Evolutionary conservation across 768 basidiomycete species (phyloP).

Genomic region (Pholiota molesta): DNA sequence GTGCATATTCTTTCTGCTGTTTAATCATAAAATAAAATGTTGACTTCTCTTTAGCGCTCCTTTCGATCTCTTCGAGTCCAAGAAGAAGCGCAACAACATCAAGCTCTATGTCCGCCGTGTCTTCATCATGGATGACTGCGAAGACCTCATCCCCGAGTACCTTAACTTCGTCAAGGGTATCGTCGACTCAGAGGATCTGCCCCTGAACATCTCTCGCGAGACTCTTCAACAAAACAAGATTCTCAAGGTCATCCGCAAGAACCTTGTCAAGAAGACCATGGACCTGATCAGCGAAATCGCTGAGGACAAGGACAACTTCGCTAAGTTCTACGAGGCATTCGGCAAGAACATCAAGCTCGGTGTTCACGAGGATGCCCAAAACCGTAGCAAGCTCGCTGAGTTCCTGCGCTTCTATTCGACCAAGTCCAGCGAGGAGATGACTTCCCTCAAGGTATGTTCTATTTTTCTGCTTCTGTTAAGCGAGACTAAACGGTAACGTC

Average conservation of each 20-base stretch:
- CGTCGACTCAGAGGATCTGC: slow-evolving; percentile 99
- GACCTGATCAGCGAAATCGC: slow-evolving; percentile 95
- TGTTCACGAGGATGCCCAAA: slow-evolving; percentile 98
- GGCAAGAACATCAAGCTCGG: slow-evolving; percentile 99
- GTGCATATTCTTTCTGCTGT: slow-evolving; percentile 41
- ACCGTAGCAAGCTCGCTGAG: slow-evolving; percentile 98
- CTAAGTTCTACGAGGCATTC: slow-evolving; percentile 97
- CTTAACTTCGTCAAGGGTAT: slow-evolving; percentile 99
- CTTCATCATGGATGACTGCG: slow-evolving; percentile 99
- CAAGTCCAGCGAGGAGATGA: slow-evolving; percentile 87
- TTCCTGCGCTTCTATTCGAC: slow-evolving; percentile 99
- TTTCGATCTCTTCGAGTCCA: slow-evolving; percentile 99
- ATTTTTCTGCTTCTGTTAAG: background rate
- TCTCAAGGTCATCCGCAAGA: slow-evolving; percentile 99
- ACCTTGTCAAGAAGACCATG: slow-evolving; percentile 97
- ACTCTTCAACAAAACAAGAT: slow-evolving; percentile 99
- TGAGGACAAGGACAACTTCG: slow-evolving; percentile 99
- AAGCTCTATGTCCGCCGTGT: slow-evolving; percentile 99
- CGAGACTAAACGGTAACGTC: background rate
- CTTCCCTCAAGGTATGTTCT: slow-evolving; percentile 79
- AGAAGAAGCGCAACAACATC: slow-evolving; percentile 99
- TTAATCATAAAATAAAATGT: slow-evolving; percentile 10
- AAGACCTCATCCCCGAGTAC: slow-evolving; percentile 99
- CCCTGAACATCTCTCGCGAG: slow-evolving; percentile 99
- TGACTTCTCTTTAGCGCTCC: slow-evolving; percentile 65